Conservation (phyloP, 2,329 filamentous ascomycete genomes). For the Diaporthe velutina region DNA sequence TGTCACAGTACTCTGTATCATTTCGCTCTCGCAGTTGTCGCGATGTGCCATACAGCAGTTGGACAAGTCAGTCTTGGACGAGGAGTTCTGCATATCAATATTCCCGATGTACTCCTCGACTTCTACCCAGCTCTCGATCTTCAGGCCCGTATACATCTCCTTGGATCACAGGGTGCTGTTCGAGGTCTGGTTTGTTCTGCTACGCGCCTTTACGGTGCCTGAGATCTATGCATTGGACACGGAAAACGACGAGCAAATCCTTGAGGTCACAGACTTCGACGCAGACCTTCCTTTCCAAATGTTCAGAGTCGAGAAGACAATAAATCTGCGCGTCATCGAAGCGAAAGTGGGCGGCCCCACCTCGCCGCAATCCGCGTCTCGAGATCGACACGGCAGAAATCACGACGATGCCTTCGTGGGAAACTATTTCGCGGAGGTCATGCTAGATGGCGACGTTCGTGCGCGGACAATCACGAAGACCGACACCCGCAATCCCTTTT, state of each 20-base stretch:
- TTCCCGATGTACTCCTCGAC: slow-evolving; percentile 91
- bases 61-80: slow-evolving; percentile 89
- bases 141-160: slow-evolving; percentile 90
- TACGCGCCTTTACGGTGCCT: slow-evolving; percentile 91
- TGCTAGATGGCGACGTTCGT: slow-evolving; percentile 83
- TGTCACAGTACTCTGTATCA: slow-evolving; percentile 81
- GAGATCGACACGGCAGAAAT: slow-evolving; percentile 49
- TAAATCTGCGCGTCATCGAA: slow-evolving; percentile 71
- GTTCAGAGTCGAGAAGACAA: slow-evolving; percentile 73
- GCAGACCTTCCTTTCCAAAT: slow-evolving; percentile 60
- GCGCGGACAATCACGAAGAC: slow-evolving; percentile 80
- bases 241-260: slow-evolving; percentile 56
- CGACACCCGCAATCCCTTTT: slow-evolving; percentile 81
- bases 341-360: slow-evolving; percentile 67
- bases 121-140: slow-evolving; percentile 79
- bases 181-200: slow-evolving; percentile 95
- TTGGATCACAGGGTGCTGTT: slow-evolving; percentile 91
- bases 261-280: slow-evolving; percentile 56
- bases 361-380: slow-evolving; percentile 44
- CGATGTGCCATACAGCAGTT: slow-evolving; percentile 91
- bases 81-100: slow-evolving; percentile 94
- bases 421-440: slow-evolving; percentile 84
- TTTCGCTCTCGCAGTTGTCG: slow-evolving; percentile 90
- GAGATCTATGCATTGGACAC: slow-evolving; percentile 82
- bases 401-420: slow-evolving; percentile 65